Percentiles rank a stretch among this genome's conserved stretches.
Conservation (phyloP, 2,329 filamentous ascomycete species). For the Teratosphaeria pseudoeucalypti region DNA sequence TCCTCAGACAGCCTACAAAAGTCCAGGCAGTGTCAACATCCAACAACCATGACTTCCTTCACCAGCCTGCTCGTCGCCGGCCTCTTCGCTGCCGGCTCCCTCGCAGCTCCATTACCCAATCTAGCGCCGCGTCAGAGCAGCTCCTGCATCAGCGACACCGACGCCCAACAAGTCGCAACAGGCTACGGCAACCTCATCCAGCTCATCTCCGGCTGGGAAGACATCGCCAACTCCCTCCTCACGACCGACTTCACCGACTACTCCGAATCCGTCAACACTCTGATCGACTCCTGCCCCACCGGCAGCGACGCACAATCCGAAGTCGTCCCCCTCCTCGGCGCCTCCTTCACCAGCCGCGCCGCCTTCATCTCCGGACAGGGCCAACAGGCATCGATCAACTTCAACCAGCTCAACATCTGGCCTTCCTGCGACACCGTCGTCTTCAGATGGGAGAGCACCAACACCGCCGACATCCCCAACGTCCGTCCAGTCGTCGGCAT, state of each 20-base stretch:
- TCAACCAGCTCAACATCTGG: conserved; percentile 21
- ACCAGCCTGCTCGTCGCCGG: conserved; percentile 6
- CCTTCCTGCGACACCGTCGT: conserved; percentile 19
- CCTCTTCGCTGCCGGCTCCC: conserved; percentile 9
- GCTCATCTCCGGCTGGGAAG: conserved; percentile 13
- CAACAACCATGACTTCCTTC: conserved; percentile 11
- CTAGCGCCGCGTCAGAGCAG: background rate
- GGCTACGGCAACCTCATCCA: conserved; percentile 20
- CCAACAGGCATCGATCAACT: conserved; percentile 22
- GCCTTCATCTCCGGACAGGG: conserved; percentile 21
- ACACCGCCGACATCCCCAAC: conserved; percentile 19
- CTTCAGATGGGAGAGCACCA: conserved; percentile 22
- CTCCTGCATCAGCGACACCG: conserved; percentile 14
- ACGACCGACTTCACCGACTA: conserved; percentile 22
- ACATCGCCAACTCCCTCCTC: conserved; percentile 16
- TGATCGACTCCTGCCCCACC: conserved; percentile 23
- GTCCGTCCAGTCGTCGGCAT: conserved; percentile 19
- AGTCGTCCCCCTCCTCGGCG: conserved; percentile 11
- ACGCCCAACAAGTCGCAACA: conserved; percentile 19
- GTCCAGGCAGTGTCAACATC: background rate
- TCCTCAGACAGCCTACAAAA: background rate
- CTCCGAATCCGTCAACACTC: conserved; percentile 23
- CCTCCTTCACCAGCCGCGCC: conserved; percentile 18
- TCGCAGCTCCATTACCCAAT: conserved; percentile 4
- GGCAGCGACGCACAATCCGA: conserved; percentile 12